Conservation (phyloP, 2,329 filamentous ascomycete species). For the Penicillium janthinellum region DNA sequence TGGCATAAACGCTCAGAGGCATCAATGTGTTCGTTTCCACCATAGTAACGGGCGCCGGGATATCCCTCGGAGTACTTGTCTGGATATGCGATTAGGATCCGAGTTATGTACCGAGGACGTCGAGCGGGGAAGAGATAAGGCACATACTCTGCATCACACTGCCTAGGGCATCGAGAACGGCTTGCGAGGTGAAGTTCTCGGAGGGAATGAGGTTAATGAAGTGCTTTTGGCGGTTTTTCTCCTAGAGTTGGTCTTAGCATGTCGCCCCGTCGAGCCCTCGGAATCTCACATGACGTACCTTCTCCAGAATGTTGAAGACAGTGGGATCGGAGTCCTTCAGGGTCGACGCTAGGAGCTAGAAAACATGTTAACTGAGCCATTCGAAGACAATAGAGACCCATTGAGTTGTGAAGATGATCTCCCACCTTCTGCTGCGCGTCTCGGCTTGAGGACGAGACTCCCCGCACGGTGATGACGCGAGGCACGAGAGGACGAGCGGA, state of each 20-base stretch:
- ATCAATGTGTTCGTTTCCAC: slow-evolving; percentile 95
- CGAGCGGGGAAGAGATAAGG: slow-evolving; percentile 30
- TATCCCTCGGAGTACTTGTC: slow-evolving; percentile 99
- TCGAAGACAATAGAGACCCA: background rate
- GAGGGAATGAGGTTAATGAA: slow-evolving; percentile 98
- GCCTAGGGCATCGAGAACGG: slow-evolving; percentile 85
- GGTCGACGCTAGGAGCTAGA: slow-evolving; percentile 74
- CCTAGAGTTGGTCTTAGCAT: slow-evolving; percentile 55
- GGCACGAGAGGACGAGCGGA: slow-evolving; percentile 27
- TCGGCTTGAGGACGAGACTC: slow-evolving; percentile 41
- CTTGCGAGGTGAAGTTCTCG: slow-evolving; percentile 93
- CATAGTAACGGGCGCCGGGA: slow-evolving; percentile 93
- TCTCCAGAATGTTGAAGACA: slow-evolving; percentile 87
- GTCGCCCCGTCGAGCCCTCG: slow-evolving; percentile 4
- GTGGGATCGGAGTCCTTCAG: slow-evolving; percentile 83
- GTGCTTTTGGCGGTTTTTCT: slow-evolving; percentile 94
- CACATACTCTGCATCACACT: slow-evolving; percentile 87
- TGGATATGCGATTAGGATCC: slow-evolving; percentile 42
- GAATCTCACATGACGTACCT: slow-evolving; percentile 57
- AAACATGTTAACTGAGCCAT: slow-evolving; percentile 12
- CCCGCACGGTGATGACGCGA: slow-evolving; percentile 37
- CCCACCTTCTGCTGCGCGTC: slow-evolving; percentile 48
- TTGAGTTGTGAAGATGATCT: background rate
- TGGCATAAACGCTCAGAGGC: slow-evolving; percentile 87
- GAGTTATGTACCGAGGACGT: background rate